Conservation (phyloP, 1,139 yeast genomes). For the Blastobotrys indianensis region DNA sequence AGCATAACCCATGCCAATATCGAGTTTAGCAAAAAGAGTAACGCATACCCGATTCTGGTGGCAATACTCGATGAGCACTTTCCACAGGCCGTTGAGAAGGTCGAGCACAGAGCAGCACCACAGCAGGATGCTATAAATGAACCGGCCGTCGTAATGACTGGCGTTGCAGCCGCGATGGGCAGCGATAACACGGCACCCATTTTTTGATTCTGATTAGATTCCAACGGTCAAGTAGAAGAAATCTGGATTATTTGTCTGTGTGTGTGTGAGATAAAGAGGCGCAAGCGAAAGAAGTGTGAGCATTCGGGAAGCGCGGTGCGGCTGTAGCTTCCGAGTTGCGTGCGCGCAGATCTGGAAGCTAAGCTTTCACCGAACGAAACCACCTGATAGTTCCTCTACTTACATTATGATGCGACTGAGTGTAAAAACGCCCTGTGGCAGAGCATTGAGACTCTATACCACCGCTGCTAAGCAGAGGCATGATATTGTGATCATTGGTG, state of each 20-base stretch:
- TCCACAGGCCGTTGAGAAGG: conserved; percentile 49
- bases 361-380: not conserved
- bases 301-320: not conserved
- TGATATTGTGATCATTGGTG: conserved; percentile 89
- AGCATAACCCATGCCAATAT: conserved; percentile 86
- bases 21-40: conserved; percentile 69
- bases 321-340: too few species aligned
- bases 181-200: conserved; percentile 87
- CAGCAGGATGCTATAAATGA: conserved; percentile 71
- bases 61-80: conserved; percentile 67
- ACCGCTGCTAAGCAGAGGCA: conserved; percentile 8
- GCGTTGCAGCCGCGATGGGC: conserved; percentile 43
- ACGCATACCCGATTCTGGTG: conserved; percentile 78
- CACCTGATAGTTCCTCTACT: too few species aligned
- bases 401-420: not conserved
- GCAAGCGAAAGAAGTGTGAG: not conserved
- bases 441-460: not conserved
- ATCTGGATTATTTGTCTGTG: not conserved
- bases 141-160: conserved; percentile 53
- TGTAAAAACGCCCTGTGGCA: not conserved
- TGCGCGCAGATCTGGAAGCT: too few species aligned
- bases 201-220: not conserved
- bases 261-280: not conserved
- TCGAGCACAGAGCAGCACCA: conserved; percentile 80
- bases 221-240: not conserved